These are phyloP conservation scores for Globisporangium nagaii DNA, from an alignment of 352 stramenopile genomes.

Conservation along the genomic window DNA sequence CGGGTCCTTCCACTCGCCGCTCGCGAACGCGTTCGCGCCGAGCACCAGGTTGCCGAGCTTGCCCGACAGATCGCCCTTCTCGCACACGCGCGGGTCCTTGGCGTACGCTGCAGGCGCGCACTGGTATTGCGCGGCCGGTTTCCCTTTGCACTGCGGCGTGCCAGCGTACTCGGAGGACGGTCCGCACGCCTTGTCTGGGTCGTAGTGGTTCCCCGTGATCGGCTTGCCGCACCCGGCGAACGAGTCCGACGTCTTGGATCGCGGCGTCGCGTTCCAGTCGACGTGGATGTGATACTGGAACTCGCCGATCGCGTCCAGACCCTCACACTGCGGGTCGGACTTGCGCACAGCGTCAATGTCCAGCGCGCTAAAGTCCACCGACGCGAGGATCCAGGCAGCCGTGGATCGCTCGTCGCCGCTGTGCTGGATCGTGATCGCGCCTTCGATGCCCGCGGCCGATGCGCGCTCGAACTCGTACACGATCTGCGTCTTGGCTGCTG, in stretches of 20 bases:
- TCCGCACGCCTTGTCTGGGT: constrained; percentile 31
- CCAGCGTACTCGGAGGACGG: constrained; percentile 30
- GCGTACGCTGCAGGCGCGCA: constrained; percentile 29
- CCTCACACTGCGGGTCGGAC: constrained; percentile 12
- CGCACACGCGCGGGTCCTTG: constrained; percentile 21
- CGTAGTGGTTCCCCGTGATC: constrained; percentile 38
- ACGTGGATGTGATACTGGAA: constrained; percentile 43
- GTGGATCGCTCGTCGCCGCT: not conserved
- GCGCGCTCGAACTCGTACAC: constrained; percentile 13
- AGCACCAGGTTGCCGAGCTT: constrained; percentile 32
- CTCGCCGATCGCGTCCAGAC: not conserved
- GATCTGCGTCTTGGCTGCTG: constrained; percentile 5
- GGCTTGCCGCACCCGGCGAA: constrained; percentile 25
- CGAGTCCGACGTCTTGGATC: constrained; percentile 16
- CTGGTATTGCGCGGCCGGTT: constrained; percentile 16
- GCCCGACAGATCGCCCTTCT: constrained; percentile 42
- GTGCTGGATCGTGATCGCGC: constrained; percentile 11
- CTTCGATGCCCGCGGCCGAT: constrained; percentile 8
- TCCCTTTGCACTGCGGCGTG: constrained; percentile 8
- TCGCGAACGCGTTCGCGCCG: constrained; percentile 9
- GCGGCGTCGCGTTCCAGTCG: constrained; percentile 22
- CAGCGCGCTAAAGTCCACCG: constrained; percentile 9
- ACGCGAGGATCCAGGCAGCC: constrained; percentile 9
- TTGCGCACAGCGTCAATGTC: constrained; percentile 5
- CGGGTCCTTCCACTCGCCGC: constrained; percentile 21